These are phyloP conservation scores for Hansenula sp. DNA, from an alignment of 1,139 yeast species.

Conservation along the genomic window DNA sequence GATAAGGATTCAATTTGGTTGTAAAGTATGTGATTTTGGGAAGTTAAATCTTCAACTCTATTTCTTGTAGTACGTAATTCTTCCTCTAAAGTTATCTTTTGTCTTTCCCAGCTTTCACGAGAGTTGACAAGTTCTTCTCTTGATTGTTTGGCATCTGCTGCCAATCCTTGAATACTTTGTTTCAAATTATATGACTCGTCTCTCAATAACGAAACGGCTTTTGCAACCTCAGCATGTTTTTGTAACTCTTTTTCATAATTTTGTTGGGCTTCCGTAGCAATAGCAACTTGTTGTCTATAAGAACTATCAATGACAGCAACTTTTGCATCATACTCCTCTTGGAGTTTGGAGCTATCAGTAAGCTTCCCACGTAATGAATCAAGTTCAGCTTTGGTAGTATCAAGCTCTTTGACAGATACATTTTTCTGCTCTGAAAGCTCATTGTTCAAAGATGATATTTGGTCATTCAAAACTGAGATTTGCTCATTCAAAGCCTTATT, in stretches of 20 bases:
- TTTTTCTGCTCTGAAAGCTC: slow-evolving; percentile 14
- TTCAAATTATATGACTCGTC: slow-evolving; percentile 38
- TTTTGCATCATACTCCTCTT: slow-evolving; percentile 34
- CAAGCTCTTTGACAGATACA: slow-evolving; percentile 12
- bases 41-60: slow-evolving; percentile 52
- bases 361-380: slow-evolving; percentile 18
- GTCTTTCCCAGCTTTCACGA: slow-evolving; percentile 42
- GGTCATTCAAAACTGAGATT: slow-evolving; percentile 31
- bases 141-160: slow-evolving; percentile 29
- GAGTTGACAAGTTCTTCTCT: slow-evolving; percentile 29
- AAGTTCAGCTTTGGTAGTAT: slow-evolving; percentile 14
- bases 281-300: slow-evolving; percentile 45
- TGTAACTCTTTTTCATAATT: slow-evolving; percentile 57
- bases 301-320: slow-evolving; percentile 39
- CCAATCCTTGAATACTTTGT: slow-evolving; percentile 32
- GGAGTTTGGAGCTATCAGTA: slow-evolving; percentile 26
- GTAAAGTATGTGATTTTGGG: slow-evolving; percentile 65
- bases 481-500: slow-evolving; percentile 35
- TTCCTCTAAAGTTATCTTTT: slow-evolving; percentile 43
- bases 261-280: slow-evolving; percentile 48
- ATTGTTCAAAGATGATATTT: slow-evolving; percentile 21
- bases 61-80: slow-evolving; percentile 44
- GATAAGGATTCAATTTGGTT: slow-evolving; percentile 59
- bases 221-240: slow-evolving; percentile 53
- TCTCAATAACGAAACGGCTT: slow-evolving; percentile 40